Base-by-base conservation (phyloP, 345 rosid genomes). In the Jatropha curcas region DNA sequence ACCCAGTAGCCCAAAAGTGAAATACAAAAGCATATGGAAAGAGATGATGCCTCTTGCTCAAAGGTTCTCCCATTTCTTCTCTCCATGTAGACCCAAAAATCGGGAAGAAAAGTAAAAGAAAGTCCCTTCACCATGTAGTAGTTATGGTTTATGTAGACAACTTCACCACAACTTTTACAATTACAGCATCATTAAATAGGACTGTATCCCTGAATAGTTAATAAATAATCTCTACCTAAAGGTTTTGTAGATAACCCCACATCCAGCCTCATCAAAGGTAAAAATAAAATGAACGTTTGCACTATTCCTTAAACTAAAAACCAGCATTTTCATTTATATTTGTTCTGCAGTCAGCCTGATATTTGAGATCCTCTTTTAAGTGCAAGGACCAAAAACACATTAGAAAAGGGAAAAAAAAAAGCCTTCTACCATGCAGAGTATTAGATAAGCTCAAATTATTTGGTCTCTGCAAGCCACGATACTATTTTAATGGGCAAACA, bases 401-500 rank as follows among this genome's bases (percentile, higher is more conserved):
- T 30, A 4, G 17, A 59, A 59, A 59, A n/a, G n/a, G n/a, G 31
- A 16, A 60, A 5, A 0, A 61, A 30, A 27, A 7, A 53, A 35
- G n/a, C n/a, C 8, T 34, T 72, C 68, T 19, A 35, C 28, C 22
- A 27, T 5, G 6, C 24, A 34, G n/a, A 53, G 12, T 41, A 39
- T 25, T 31, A 39, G 57, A 55, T 25, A 51, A 63, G 28, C 60
- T 57, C 37, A 64, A 33, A 70, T 1, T 31, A 76, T 35, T 60
- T 43, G 7, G 41, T 10, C 2, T 50, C 50, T 51, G 13, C 2
- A 30, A 28, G 1, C n/a, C n/a, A n/a, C n/a, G n/a, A n/a, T n/a
- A 45, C 57, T 48, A 58, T 35, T 30, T 35, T 60, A 20, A 60
- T 4, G 16, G 41, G 30, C 24, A 56, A 48, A 43, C 22, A 56